Conservation (phyloP, 2,329 filamentous ascomycete genomes). For the Sporothrix inflata region DNA sequence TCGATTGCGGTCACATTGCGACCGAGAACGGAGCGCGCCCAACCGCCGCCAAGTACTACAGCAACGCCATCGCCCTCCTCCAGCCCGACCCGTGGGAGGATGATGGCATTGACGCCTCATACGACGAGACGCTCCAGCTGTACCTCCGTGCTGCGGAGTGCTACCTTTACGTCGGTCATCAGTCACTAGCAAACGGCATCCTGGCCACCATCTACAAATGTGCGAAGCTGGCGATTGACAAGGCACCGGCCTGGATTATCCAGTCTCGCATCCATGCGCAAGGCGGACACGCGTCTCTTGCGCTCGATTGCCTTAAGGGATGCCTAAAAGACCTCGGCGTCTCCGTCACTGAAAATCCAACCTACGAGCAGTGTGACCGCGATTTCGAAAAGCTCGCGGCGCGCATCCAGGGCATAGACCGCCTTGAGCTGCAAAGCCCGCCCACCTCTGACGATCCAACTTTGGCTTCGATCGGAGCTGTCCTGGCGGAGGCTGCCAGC, state of each 20-base stretch:
- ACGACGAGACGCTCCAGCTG: conserved; percentile 82
- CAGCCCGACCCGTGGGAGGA: conserved; percentile 80
- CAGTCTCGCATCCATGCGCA: conserved; percentile 79
- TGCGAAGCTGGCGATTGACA: conserved; percentile 74
- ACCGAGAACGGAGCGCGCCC: conserved; percentile 80
- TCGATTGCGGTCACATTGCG: conserved; percentile 76
- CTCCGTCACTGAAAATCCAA: conserved; percentile 65
- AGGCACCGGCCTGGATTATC: conserved; percentile 80
- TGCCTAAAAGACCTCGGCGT: conserved; percentile 73
- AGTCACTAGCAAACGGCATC: conserved; percentile 67
- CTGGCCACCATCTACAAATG: conserved; percentile 70
- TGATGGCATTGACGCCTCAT: conserved; percentile 70
- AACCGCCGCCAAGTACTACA: conserved; percentile 82
- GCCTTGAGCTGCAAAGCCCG: conserved; percentile 50
- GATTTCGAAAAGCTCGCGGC: conserved; percentile 68
- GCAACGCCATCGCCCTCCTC: conserved; percentile 74
- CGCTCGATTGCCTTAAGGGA: conserved; percentile 70
- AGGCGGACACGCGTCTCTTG: conserved; percentile 69
- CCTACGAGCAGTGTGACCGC: conserved; percentile 75
- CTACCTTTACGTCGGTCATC: conserved; percentile 76
- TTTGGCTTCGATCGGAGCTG: conserved; percentile 67
- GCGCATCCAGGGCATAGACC: conserved; percentile 62
- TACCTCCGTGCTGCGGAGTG: conserved; percentile 81
- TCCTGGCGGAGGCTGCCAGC: conserved; percentile 70
- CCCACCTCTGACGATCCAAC: conserved; percentile 53